phyloP scores from a whole-genome alignment of 2,329 filamentous ascomycete species.

The Dactylellina drechsleri region DNA sequence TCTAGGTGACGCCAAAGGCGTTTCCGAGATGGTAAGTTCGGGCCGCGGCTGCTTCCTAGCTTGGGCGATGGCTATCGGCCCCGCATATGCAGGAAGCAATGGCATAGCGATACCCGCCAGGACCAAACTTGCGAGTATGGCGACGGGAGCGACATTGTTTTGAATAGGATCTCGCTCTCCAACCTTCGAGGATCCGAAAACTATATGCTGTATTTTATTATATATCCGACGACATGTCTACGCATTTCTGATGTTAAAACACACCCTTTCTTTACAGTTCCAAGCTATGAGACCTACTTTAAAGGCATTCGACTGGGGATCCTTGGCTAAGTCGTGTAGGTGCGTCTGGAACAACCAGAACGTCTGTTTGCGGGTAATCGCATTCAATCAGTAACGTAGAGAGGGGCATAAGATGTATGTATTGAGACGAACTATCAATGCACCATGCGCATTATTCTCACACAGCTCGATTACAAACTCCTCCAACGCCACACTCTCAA shows the following conservation, averaged over 20 bases:
- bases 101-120: conserved; percentile 80
- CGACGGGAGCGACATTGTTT: conserved; percentile 79
- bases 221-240: conserved; percentile 84
- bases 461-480: conserved; percentile 87
- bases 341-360: conserved; percentile 93
- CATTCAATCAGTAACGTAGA: conserved; percentile 34
- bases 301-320: conserved; percentile 79
- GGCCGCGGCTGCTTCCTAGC: conserved; percentile 77
- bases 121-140: conserved; percentile 81
- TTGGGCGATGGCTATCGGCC: conserved; percentile 82
- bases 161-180: conserved; percentile 68
- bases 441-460: conserved; percentile 86
- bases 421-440: conserved; percentile 73
- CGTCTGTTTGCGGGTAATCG: conserved; percentile 67
- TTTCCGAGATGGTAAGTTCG: conserved; percentile 71
- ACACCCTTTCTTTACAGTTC: background rate
- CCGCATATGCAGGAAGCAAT: conserved; percentile 79
- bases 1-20: conserved; percentile 67
- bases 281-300: conserved; percentile 55
- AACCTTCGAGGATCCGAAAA: conserved; percentile 74
- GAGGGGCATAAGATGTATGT: conserved; percentile 47
- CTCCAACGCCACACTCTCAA: conserved; percentile 90
- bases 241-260: conserved; percentile 12
- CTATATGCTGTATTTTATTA: conserved; percentile 88
- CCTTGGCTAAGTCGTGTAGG: conserved; percentile 79